Conservation (phyloP, 371 early-diverging fungal genomes). For the Rhizomucor pusillus region DNA sequence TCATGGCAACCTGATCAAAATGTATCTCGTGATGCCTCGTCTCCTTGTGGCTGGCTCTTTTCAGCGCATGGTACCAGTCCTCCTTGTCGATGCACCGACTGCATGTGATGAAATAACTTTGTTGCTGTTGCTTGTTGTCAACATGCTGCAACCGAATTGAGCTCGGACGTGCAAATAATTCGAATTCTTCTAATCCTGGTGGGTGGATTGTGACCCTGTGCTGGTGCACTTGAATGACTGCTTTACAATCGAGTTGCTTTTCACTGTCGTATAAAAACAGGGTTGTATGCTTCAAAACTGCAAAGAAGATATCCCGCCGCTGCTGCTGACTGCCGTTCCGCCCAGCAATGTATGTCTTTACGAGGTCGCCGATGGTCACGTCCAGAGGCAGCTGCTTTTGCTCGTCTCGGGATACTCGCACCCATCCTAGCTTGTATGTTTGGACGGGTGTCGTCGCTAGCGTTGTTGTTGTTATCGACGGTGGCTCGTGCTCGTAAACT, state of each 20-base stretch:
- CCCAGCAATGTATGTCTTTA: slow-evolving; percentile 35
- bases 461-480: background rate
- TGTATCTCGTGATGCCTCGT: slow-evolving; percentile 34
- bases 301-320: slow-evolving; percentile 62
- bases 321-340: slow-evolving; percentile 12
- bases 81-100: slow-evolving; percentile 78
- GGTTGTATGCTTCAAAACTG: slow-evolving; percentile 76
- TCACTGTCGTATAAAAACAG: slow-evolving; percentile 85
- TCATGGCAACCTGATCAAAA: slow-evolving; percentile 56
- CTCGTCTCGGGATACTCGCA: slow-evolving; percentile 37
- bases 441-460: background rate
- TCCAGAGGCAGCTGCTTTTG: slow-evolving; percentile 25
- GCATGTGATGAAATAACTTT: slow-evolving; percentile 52
- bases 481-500: background rate
- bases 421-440: slow-evolving; percentile 50
- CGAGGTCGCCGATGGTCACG: slow-evolving; percentile 36
- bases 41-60: slow-evolving; percentile 38
- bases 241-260: slow-evolving; percentile 74
- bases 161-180: slow-evolving; percentile 54
- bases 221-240: slow-evolving; percentile 67
- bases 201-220: slow-evolving; percentile 68
- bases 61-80: slow-evolving; percentile 78
- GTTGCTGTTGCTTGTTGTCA: slow-evolving; percentile 5
- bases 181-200: slow-evolving; percentile 54
- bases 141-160: slow-evolving; percentile 45